Percentiles rank a stretch among this genome's conserved stretches.
These are phyloP conservation scores for Pythium chondricola DNA, from an alignment of 352 stramenopile genomes.

Conservation along the genomic window DNA sequence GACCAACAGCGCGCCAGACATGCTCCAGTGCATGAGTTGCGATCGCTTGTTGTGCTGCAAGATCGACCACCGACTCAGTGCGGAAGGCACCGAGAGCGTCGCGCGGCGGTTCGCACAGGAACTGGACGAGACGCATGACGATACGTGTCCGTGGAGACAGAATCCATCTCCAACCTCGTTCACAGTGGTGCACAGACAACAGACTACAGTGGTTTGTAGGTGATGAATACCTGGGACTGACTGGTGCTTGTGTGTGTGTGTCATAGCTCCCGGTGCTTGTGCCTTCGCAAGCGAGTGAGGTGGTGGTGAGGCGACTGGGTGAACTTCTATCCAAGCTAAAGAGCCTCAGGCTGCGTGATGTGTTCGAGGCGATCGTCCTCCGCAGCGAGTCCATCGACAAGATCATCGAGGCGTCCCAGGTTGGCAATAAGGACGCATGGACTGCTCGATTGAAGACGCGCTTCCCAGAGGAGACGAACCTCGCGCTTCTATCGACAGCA, in stretches of 20 bases:
- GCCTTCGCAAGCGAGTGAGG: conserved; percentile 21
- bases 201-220: conserved; percentile 5
- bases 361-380: too few relatives aligned
- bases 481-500: conserved; percentile 10
- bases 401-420: conserved; percentile 3
- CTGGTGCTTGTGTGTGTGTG: conserved; percentile 1
- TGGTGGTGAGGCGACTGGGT: conserved; percentile 16
- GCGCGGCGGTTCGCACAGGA: conserved; percentile 31
- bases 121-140: conserved; percentile 32
- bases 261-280: conserved; percentile 29
- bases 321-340: too few relatives aligned
- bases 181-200: conserved; percentile 42
- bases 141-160: conserved; percentile 48
- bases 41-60: conserved; percentile 41
- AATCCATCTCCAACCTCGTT: conserved; percentile 57
- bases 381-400: too few relatives aligned
- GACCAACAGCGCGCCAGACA: conserved; percentile 35
- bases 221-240: neutral
- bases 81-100: conserved; percentile 28
- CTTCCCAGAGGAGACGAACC: too few relatives aligned
- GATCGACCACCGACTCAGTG: conserved; percentile 46
- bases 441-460: neutral
- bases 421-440: conserved; percentile 12
- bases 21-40: conserved; percentile 40
- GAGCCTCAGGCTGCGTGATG: too few relatives aligned